Conservation (phyloP, 2,329 filamentous ascomycete genomes). For the Didymella sp. region DNA sequence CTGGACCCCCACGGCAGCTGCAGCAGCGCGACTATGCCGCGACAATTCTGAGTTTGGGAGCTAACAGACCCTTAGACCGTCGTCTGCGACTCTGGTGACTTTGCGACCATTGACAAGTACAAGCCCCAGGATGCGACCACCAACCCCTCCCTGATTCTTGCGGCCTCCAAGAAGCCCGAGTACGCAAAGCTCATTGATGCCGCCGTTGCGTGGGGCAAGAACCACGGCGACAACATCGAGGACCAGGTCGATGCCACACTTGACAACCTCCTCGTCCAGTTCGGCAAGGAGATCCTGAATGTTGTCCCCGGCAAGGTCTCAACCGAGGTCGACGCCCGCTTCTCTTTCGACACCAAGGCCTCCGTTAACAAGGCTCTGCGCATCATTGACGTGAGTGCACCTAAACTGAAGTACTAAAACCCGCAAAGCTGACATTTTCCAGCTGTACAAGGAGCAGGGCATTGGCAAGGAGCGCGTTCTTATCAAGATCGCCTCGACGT, state of each 20-base stretch:
- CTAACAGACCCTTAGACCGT: constrained; percentile 70
- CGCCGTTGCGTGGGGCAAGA: constrained; percentile 86
- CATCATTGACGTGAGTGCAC: constrained; percentile 84
- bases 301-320: constrained; percentile 99
- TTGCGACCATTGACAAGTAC: constrained; percentile 94
- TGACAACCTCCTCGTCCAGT: constrained; percentile 94
- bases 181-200: constrained; percentile 91
- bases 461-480: constrained; percentile 93
- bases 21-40: background rate
- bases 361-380: constrained; percentile 95
- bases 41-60: constrained; percentile 1
- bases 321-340: constrained; percentile 94
- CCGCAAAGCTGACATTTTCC: constrained; percentile 32
- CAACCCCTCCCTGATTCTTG: constrained; percentile 98
- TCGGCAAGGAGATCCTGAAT: constrained; percentile 95
- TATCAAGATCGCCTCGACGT: constrained; percentile 99
- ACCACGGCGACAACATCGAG: constrained; percentile 70
- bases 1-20: constrained; percentile 17
- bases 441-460: constrained; percentile 94
- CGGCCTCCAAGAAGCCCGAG: constrained; percentile 96
- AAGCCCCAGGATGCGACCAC: constrained; percentile 99
- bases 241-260: constrained; percentile 88
- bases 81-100: constrained; percentile 92
- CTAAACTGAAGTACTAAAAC: background rate
- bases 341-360: constrained; percentile 93